Percentiles rank a stretch among this genome's conserved stretches.
Conservation (phyloP, 257 asterid species). For the Jaltomata sinuosa region DNA sequence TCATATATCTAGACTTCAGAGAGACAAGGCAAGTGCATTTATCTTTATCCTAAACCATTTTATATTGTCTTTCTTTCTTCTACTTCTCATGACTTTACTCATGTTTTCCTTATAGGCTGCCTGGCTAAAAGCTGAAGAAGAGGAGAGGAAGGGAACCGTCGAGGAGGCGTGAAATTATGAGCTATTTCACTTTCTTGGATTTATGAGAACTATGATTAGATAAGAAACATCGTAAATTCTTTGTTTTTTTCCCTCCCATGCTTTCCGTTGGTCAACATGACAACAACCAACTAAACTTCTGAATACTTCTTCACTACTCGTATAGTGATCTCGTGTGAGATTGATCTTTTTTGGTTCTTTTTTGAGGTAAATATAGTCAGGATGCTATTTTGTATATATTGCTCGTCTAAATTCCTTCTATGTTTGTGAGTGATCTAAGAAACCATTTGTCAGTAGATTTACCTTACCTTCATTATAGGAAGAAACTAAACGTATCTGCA, state of each 20-base stretch:
- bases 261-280: background rate
- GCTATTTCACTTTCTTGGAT: background rate
- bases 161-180: conserved; percentile 3
- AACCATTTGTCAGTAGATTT: background rate
- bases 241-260: background rate
- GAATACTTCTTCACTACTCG: background rate
- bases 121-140: conserved; percentile 90
- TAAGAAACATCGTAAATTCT: background rate
- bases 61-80: background rate
- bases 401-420: background rate
- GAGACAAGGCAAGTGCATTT: conserved; percentile 59
- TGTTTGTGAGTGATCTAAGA: background rate
- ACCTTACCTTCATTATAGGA: background rate
- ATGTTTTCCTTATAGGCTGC: conserved; percentile 50
- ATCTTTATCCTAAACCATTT: background rate
- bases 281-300: background rate
- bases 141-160: conserved; percentile 41
- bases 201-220: background rate
- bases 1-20: conserved; percentile 72
- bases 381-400: background rate
- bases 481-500: background rate
- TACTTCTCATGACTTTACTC: background rate
- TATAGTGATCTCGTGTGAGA: background rate
- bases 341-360: background rate
- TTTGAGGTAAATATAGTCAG: background rate